These are phyloP conservation scores for Cylindrotheca fusiformis DNA, from an alignment of 108 stramenopile species.

Conservation along the genomic window DNA sequence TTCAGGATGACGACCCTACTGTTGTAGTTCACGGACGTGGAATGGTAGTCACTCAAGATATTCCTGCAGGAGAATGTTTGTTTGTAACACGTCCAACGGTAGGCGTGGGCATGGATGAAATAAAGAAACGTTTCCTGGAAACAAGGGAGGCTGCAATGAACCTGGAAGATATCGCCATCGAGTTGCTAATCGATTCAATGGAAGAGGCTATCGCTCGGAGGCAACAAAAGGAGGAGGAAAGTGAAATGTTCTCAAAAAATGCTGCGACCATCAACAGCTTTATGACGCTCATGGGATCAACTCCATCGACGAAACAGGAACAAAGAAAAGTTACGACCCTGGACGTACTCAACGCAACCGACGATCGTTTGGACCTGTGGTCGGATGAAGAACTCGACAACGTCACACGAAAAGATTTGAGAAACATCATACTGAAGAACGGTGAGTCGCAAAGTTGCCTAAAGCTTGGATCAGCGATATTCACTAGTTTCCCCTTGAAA, in stretches of 20 bases:
- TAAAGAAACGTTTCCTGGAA: slow-evolving; percentile 12
- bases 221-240: not conserved
- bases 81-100: slow-evolving; percentile 63
- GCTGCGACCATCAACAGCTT: slow-evolving; percentile 10
- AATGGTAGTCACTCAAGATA: slow-evolving; percentile 53
- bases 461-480: not conserved
- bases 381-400: slow-evolving; percentile 17
- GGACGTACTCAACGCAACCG: not conserved
- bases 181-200: slow-evolving; percentile 53
- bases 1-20: not conserved
- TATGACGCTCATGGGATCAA: slow-evolving; percentile 15
- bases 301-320: not conserved
- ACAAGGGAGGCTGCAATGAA: not conserved
- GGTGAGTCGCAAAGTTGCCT: not conserved
- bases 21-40: slow-evolving; percentile 34
- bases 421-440: not conserved
- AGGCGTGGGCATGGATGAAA: slow-evolving; percentile 9
- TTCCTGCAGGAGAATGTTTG: slow-evolving; percentile 61
- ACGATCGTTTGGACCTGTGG: not conserved
- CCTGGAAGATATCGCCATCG: slow-evolving; percentile 56
- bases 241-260: no score
- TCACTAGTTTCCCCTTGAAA: not conserved
- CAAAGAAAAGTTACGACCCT: not conserved
- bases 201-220: slow-evolving; percentile 10
- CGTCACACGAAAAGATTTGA: not conserved